Evolutionary conservation across 225 moss, liverwort and hornwort genomes (phyloP), one percentile per base, ranked within the genome.

Genomic region (Anthoceros angustus): DNA sequence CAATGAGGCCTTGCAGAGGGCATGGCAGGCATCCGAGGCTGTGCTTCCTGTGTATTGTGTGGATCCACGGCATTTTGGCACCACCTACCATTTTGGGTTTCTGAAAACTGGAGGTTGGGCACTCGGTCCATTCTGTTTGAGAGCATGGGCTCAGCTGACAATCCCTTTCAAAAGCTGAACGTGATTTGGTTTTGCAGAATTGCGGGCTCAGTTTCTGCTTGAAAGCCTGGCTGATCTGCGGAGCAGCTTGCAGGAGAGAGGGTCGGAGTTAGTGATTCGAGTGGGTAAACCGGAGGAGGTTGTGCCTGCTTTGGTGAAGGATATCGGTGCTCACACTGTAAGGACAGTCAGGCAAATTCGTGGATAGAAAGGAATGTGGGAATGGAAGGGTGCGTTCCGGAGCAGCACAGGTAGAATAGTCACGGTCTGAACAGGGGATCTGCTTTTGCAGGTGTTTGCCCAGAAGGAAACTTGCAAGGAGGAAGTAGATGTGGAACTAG

Each of bases 401-500:
- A 21, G 26, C 8, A 21, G 26, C 8, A 5, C 41, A 16, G 42
- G 26, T 67, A 2, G 14, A 12, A 23, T 18, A 11, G 12, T 39
- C 39, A 25, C 43, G 42, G 42, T 48, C 25, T 46, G 11, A 64
- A 39, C 4, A 46, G 24, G 12, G 40, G 25, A 20, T 25, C 48
- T 39, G 15, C 12, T 18, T 25, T 45, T 14, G 66, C 18, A 98
- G 98, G 92, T 98, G 6, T 98, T 82, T 81, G 92, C 81, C 4
- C 98, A 98, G 43, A 92, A 83, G 69, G 92, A 98, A 76, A 98
- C 92, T 20, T 89, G 88, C 61, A 92, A 87, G 73, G 98, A 98
- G 80, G 98, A 98, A 75, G 87, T 81, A 62, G 69, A 72, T 39
- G 98, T 98, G 63, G 98, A 98, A 74, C 67, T 70, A 50, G 79